Base-by-base conservation (phyloP, 805 yeast genomes). In the Starmerella apis region DNA sequence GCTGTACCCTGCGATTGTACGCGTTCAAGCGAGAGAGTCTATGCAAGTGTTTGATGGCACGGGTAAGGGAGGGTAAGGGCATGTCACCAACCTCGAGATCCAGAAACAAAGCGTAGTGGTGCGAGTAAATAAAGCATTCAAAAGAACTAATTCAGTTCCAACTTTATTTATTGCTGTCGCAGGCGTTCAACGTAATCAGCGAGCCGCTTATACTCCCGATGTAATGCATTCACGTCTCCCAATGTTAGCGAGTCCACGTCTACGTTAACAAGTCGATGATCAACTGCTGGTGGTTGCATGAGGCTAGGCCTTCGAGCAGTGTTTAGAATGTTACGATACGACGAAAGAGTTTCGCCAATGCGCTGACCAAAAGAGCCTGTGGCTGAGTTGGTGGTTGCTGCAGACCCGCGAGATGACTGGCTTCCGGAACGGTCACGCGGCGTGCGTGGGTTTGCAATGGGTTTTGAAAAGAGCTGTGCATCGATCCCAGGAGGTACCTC, bases 161-260 rank as follows among this genome's bases (percentile, higher is more conserved):
- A n/a, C n/a, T n/a, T n/a, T n/a, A n/a, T n/a, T 11, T 27, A 27
- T 22, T 4, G 25, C 11, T 38, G 43, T 9, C 44, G 44, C 8
- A 14, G 24, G 20, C 42, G 33, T 39, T 53, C 55, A 1, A 56
- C 49, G 30, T 43, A 44, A 20, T 52, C 57, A 4, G 67, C 71
- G 31, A 70, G 59, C 11, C 69, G 61, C 38, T 62, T 62, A 54
- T 70, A 70, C 49, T 70, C 74, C 4, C 54, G 48, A 37, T 67
- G 61, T 23, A 70, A 60, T 22, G 54, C 61, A 30, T 57, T 57
- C 16, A 70, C 60, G 19, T 70, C 72, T 1, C 61, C 59, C 16
- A 67, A 35, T n/a, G 64, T 64, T 19, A 70, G 57, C 22, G 59
- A 48, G 20, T 63, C 67, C 10, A 64, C 59, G 22, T 64, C 64